Conservation (phyloP, 345 rosid genomes). For the Microcos paniculata region DNA sequence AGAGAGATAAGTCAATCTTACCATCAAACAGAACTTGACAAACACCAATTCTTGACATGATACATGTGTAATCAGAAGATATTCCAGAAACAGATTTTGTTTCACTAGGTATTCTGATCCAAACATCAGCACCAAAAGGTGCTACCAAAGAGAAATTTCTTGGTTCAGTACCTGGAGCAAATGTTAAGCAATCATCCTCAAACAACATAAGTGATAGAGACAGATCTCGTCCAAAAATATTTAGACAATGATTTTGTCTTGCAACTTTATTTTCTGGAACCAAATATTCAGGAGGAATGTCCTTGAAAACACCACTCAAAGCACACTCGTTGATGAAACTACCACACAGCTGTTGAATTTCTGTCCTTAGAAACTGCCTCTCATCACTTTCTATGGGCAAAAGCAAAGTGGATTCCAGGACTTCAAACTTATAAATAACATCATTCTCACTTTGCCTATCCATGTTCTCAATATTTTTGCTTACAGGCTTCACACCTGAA, state of each 20-base stretch:
- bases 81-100: constrained; percentile 23
- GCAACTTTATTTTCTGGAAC: constrained; percentile 52
- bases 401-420: constrained; percentile 66
- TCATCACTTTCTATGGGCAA: constrained; percentile 52
- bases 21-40: constrained; percentile 71
- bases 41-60: constrained; percentile 59
- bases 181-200: constrained; percentile 38
- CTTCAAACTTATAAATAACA: constrained; percentile 63
- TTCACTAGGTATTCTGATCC: constrained; percentile 77
- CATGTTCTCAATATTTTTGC: constrained; percentile 24
- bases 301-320: constrained; percentile 38
- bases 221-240: constrained; percentile 69
- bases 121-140: constrained; percentile 59
- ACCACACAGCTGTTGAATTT: constrained; percentile 54
- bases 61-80: constrained; percentile 40
- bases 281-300: constrained; percentile 52
- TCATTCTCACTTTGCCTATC: constrained; percentile 24
- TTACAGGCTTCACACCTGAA: constrained; percentile 34
- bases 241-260: constrained; percentile 43
- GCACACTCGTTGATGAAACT: constrained; percentile 42
- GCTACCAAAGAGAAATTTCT: constrained; percentile 46
- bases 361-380: constrained; percentile 51
- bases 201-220: constrained; percentile 43
- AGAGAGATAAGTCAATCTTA: constrained; percentile 33
- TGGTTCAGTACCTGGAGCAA: constrained; percentile 29